Conservation (phyloP, 179 eudicot species). For the Beta macrorhiza region DNA sequence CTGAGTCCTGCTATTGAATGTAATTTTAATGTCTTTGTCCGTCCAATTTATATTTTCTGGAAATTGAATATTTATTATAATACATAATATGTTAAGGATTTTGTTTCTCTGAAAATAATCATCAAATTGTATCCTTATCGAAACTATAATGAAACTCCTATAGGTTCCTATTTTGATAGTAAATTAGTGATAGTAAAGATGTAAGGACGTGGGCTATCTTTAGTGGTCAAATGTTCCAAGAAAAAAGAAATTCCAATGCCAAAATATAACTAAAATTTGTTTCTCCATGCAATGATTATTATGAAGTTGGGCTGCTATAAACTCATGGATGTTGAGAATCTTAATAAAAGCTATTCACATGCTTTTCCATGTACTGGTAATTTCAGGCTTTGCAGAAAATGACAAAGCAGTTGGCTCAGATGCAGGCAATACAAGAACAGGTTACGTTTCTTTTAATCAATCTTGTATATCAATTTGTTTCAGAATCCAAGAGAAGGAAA, state of each 20-base stretch:
- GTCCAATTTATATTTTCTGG: neutral
- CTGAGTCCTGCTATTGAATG: too few species aligned
- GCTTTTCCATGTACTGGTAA: slow-evolving; percentile 7
- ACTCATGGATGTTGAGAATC: neutral
- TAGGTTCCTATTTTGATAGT: neutral
- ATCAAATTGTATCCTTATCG: neutral
- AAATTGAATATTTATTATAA: neutral
- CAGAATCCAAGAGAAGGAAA: neutral
- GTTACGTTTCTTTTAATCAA: slow-evolving; percentile 36
- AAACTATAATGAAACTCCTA: neutral
- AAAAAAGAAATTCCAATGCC: neutral
- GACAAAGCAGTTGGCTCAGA: slow-evolving; percentile 63
- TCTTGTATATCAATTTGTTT: slow-evolving; percentile 1
- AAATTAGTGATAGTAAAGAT: neutral
- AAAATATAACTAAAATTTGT: neutral
- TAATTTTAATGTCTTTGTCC: too few species aligned
- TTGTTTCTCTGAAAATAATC: neutral
- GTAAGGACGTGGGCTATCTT: neutral
- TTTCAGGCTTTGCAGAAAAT: slow-evolving; percentile 78
- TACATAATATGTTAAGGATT: neutral
- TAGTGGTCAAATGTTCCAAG: neutral
- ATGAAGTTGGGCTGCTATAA: slow-evolving; percentile 1
- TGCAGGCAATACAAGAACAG: slow-evolving; percentile 85
- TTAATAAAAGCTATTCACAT: slow-evolving; percentile 11
- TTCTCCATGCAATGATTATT: neutral